These are phyloP conservation scores for Orbilia blumenaviensis DNA, from an alignment of 2,329 filamentous ascomycete genomes.

Conservation along the genomic window DNA sequence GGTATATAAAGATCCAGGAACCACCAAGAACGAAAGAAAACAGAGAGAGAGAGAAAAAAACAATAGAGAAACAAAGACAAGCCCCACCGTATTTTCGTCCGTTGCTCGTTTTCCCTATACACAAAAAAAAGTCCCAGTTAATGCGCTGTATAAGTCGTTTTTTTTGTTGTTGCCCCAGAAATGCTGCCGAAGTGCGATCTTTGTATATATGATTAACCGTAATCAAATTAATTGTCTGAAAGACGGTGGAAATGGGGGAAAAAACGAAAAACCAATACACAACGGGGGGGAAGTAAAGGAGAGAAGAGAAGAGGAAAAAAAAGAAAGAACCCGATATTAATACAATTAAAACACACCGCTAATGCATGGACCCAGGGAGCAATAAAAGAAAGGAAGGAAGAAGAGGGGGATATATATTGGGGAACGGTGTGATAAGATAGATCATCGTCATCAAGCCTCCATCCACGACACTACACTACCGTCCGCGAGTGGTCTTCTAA, in stretches of 20 bases:
- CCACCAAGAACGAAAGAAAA: neutral
- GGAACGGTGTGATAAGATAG: neutral
- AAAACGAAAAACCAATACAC: neutral
- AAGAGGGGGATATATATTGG: neutral
- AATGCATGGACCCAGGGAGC: slow-evolving; percentile 27
- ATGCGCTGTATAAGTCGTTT: slow-evolving; percentile 20
- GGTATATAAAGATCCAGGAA: neutral
- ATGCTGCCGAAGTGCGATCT: slow-evolving; percentile 22
- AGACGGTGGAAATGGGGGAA: neutral
- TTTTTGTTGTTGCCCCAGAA: slow-evolving; percentile 25
- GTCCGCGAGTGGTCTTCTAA: slow-evolving; percentile 56
- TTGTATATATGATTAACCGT: slow-evolving; percentile 17
- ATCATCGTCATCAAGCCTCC: slow-evolving; percentile 17
- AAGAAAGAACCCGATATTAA: slow-evolving; percentile 19
- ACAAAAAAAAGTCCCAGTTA: slow-evolving; percentile 13
- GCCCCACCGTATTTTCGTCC: neutral
- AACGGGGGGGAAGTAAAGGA: neutral
- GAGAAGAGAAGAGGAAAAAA: neutral
- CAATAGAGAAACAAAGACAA: neutral
- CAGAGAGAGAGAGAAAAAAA: neutral
- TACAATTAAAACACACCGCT: slow-evolving; percentile 47
- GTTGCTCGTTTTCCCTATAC: slow-evolving; percentile 11
- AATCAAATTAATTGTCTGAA: slow-evolving; percentile 15
- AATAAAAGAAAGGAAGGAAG: neutral
- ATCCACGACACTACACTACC: slow-evolving; percentile 41